These are phyloP conservation scores for Lactarius tabidus DNA, from an alignment of 768 basidiomycete genomes.

Conservation along the genomic window DNA sequence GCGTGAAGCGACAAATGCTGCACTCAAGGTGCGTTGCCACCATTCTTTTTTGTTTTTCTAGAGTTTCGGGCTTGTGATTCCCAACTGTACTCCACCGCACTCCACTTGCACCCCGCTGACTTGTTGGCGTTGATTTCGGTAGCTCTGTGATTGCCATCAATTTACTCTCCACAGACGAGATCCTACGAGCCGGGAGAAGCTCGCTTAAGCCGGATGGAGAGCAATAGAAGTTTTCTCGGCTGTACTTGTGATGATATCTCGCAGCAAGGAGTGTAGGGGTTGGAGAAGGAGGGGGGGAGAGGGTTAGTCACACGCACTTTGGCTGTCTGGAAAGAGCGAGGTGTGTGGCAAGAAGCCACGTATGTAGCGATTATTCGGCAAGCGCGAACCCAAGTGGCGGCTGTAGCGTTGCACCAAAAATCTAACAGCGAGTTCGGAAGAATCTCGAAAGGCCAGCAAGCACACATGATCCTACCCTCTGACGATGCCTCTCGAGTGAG, in stretches of 20 bases:
- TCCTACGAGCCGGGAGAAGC: conserved; percentile 83
- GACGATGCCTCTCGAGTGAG: not conserved
- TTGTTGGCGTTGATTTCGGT: conserved; percentile 3
- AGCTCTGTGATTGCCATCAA: conserved; percentile 95
- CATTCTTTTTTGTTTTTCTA: conserved; percentile 15
- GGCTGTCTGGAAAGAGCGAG: not conserved
- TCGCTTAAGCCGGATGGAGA: conserved; percentile 80
- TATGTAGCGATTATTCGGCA: conserved; percentile 15
- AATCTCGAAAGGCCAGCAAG: not conserved
- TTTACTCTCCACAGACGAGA: conserved; percentile 93
- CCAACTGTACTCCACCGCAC: not conserved
- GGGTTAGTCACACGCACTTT: not conserved
- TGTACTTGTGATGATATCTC: not conserved
- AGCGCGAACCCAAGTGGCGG: conserved; percentile 12
- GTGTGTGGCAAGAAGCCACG: conserved; percentile 3
- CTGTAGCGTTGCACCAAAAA: not conserved
- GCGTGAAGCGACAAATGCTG: conserved; percentile 98
- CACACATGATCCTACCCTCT: conserved; percentile 10
- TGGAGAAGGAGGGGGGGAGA: not conserved
- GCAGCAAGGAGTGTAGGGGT: not conserved
- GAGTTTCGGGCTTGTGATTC: conserved; percentile 28
- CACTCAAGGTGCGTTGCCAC: conserved; percentile 78
- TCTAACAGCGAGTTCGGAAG: not conserved
- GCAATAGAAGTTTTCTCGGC: conserved; percentile 35
- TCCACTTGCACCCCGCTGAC: not conserved